Conservation (phyloP, 2,329 filamentous ascomycete species). For the Cryphonectria carpinicola region DNA sequence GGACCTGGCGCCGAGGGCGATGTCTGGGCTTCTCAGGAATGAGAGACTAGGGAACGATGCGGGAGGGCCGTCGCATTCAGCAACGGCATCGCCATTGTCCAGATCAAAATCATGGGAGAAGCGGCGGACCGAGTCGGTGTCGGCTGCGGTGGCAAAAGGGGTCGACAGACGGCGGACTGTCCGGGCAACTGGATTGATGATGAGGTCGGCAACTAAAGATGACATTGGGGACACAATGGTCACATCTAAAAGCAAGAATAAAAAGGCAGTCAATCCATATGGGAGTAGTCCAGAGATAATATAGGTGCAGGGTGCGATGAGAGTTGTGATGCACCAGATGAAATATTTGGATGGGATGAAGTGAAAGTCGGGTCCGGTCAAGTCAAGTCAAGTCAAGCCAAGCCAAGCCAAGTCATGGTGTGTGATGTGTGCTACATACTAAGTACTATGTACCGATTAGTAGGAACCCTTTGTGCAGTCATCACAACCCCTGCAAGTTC, state of each 20-base stretch:
- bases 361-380: not conserved
- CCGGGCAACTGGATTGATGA: conserved; percentile 68
- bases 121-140: conserved; percentile 41
- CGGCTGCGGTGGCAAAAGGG: conserved; percentile 39
- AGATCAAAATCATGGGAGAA: conserved; percentile 22
- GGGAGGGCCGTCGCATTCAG: conserved; percentile 30
- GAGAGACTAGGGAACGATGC: conserved; percentile 28
- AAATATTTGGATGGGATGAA: not conserved
- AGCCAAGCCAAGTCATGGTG: conserved; percentile 1
- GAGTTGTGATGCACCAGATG: not conserved
- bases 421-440: not conserved
- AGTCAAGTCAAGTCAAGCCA: not conserved
- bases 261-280: conserved; percentile 1
- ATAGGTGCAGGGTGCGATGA: not conserved
- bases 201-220: conserved; percentile 66
- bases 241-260: not conserved
- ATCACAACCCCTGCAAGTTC: not conserved
- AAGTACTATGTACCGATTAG: too few relatives aligned
- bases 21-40: conserved; percentile 26
- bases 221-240: conserved; percentile 50
- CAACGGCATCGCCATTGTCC: conserved; percentile 33
- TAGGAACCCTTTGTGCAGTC: not conserved
- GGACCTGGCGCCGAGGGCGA: conserved; percentile 28
- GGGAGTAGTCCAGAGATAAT: not conserved
- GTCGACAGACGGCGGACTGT: conserved; percentile 63